Percentiles rank a stretch among this genome's conserved stretches.
Evolutionary conservation across 345 rosid genomes (phyloP).

Genomic region (Salix udensis): DNA sequence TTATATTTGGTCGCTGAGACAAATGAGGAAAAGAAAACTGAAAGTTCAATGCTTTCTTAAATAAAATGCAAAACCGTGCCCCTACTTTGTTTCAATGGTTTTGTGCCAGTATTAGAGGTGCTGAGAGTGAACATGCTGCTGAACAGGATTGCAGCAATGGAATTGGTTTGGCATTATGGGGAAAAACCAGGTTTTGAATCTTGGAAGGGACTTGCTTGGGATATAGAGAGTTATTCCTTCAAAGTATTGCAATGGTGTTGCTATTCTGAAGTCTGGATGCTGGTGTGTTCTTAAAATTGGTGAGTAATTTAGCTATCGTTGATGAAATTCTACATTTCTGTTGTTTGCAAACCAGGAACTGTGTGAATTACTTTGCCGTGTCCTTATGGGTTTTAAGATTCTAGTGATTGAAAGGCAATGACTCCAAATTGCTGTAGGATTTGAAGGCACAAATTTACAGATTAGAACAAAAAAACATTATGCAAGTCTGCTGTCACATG

Average conservation of each 20-base stretch:
- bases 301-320: not conserved
- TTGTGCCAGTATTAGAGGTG: not conserved
- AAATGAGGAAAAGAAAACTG: not conserved
- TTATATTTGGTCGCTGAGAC: not conserved
- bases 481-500: not conserved
- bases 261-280: not conserved
- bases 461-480: not conserved
- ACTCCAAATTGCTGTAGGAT: not conserved
- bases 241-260: not conserved
- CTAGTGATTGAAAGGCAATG: not conserved
- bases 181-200: conserved; percentile 79
- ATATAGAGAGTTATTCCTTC: conserved; percentile 57
- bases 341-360: not conserved
- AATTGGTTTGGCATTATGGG: conserved; percentile 88
- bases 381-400: not conserved
- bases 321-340: not conserved
- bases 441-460: not conserved
- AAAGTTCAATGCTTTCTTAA: not conserved
- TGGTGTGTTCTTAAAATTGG: not conserved
- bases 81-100: not conserved
- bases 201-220: conserved; percentile 98
- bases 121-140: conserved; percentile 3
- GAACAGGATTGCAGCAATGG: conserved; percentile 82
- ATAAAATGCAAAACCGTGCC: not conserved
- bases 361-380: not conserved